Base-by-base conservation (phyloP, 352 stramenopile species). In the Nothophytophthora sp. region DNA sequence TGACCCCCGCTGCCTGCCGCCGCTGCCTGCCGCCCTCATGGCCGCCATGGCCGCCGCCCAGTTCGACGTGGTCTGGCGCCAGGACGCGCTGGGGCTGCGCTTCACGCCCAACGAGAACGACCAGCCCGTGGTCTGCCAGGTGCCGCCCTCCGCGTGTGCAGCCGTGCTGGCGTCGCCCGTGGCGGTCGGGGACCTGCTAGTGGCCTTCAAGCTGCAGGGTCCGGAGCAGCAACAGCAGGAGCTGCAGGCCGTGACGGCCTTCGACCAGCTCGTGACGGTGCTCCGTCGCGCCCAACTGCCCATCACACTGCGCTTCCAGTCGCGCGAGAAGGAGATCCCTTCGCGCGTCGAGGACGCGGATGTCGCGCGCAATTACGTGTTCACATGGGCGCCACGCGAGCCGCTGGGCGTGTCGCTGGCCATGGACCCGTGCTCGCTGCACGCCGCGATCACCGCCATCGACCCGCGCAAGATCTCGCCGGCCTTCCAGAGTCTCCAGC, bases 51-150 rank as follows among this genome's bases (percentile, higher is more conserved):
- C n/a, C 11, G 24, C 22, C 41, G 55, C 38, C 27, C 42, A 50
- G 6, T 89, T 83, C 62, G 81, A 92, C 48, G 61, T 92, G 15
- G 63, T 73, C 13, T 92, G 81, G 81, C 53, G 66, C 29, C 59
- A 73, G 12, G 70, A 73, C 39, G 55, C 65, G 28, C 60, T 92
- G 16, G 74, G 75, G 16, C 44, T 92, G 56, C 73, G 76, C 63
- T 92, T 92, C 68, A 92, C 81, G 47, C 81, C 78, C 42, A 84
- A 86, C 42, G 73, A 85, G 33, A 68, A 63, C 34, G 76, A 86
- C 50, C 47, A 71, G 27, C 72, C 81, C 2, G 76, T 92, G n/a
- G 63, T 92, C n/a, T 90, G 78, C 43, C 73, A 88, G 67, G 64
- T 90, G 47, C 76, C 75, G 8, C 44, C 52, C 23, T 76, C 50